Evolutionary conservation across 1,139 yeast species (phyloP), one percentile per base, ranked within the genome.

Genomic region (Saccharomycopsis phalli): DNA sequence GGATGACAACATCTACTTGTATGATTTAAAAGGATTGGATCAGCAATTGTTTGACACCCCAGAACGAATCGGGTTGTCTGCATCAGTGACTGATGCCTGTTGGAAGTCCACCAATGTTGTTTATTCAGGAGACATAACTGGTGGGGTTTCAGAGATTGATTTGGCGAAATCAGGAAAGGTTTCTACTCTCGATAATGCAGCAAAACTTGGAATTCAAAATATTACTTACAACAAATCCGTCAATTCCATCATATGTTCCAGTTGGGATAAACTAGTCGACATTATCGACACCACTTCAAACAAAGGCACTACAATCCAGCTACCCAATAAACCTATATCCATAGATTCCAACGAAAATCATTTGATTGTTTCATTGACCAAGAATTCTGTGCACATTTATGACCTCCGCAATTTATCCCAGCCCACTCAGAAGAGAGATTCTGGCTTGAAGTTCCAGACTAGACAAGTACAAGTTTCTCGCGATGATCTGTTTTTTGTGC

Each of bases 361-460:
- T 42, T 51, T 81, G 17, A 72, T 79, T 1, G 67, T 81, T 22
- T 84, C 77, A 1, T 63, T 75, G 62, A 63, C 79, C 1, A 65
- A 68, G 19, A 65, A 81, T 37, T 55, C 61, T 18, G 68, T 81
- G 6, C 72, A 76, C 46, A 61, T 78, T 8, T 83, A 69, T 60
- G 94, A 76, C 51, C 58, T 67, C 21, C 60, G 79, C 37, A 66
- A 66, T 39, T 55, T 67, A 46, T 50, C 50, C 2, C 52, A 50
- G 19, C 83, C 81, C 0, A 18, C 37, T 8, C 75, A 70, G 49
- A 58, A 63, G 6, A 63, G 86, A 34, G 86, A 81, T 46, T 72
- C 82, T 38, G 88, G 94, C 0, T 66, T 86, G 42, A 76, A 78
- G 51, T 77, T 75, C 53, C 93, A 83, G 56, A 76, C 84, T 2